Conservation (phyloP, 2,329 filamentous ascomycete species). For the Talaromyces sp. region DNA sequence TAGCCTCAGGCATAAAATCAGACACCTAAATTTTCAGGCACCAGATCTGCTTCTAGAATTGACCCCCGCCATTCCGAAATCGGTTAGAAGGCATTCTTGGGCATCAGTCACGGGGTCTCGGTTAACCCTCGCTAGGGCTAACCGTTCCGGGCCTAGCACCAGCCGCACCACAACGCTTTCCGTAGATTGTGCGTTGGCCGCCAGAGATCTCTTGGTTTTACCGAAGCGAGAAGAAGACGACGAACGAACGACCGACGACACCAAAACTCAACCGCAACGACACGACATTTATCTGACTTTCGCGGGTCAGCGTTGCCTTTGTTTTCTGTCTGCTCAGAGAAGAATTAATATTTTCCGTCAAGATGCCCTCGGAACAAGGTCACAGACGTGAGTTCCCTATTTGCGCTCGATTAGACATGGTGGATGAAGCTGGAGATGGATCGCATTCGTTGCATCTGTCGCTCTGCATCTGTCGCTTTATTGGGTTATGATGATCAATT, state of each 20-base stretch:
- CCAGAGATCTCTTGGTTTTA: conserved; percentile 12
- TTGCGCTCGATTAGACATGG: neutral
- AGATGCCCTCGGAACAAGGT: conserved; percentile 83
- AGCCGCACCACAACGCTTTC: conserved; percentile 31
- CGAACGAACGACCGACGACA: conserved; percentile 31
- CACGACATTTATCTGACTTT: conserved; percentile 30
- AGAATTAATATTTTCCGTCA: conserved; percentile 49
- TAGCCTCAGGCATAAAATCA: neutral
- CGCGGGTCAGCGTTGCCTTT: conserved; percentile 40
- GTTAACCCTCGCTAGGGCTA: conserved; percentile 38
- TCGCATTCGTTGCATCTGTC: neutral
- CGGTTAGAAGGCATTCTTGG: neutral
- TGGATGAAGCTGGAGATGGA: neutral
- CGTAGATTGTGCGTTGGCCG: conserved; percentile 35
- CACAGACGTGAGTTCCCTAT: conserved; percentile 69
- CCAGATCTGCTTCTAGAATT: neutral
- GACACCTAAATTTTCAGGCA: neutral
- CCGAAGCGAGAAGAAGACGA: conserved; percentile 30
- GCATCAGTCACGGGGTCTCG: conserved; percentile 31
- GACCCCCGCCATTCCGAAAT: neutral
- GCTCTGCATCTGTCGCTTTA: neutral
- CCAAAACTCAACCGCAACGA: conserved; percentile 37
- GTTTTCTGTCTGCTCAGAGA: conserved; percentile 42
- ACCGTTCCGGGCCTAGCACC: conserved; percentile 34
- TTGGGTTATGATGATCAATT: conserved; percentile 8